These are phyloP conservation scores for Gaeumannomyces tritici DNA, from an alignment of 2,329 filamentous ascomycete genomes.

Conservation along the genomic window DNA sequence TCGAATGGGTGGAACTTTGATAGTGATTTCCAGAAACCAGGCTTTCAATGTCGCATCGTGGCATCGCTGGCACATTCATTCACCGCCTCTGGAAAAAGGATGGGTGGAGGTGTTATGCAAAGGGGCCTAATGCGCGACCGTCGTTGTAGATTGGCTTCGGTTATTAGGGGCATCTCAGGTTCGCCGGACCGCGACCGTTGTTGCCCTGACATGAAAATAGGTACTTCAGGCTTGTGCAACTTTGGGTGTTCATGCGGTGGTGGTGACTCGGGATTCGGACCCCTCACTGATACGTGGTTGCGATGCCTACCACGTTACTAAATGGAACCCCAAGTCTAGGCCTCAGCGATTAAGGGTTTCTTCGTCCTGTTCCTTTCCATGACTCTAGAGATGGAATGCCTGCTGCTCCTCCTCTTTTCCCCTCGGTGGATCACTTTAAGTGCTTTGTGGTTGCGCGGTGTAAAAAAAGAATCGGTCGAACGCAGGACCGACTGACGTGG, in stretches of 20 bases:
- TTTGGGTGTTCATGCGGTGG: not conserved
- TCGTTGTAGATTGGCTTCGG: not conserved
- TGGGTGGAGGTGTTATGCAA: not conserved
- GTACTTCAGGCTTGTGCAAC: not conserved
- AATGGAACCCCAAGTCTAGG: no score
- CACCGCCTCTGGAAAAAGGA: not conserved
- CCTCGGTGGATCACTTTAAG: no score
- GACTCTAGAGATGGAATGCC: not conserved
- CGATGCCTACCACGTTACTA: no score
- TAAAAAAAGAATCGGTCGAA: not conserved
- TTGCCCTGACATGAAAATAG: not conserved
- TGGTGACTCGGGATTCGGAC: constrained; percentile 3
- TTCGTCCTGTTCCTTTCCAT: no score
- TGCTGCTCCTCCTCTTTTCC: not conserved
- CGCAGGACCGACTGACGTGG: not conserved
- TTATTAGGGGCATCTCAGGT: not conserved
- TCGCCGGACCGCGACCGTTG: not conserved
- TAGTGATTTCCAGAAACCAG: not conserved
- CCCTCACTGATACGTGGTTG: not conserved
- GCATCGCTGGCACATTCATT: not conserved
- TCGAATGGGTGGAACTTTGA: not conserved
- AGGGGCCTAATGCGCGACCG: not conserved
- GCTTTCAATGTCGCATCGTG: not conserved
- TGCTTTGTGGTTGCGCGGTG: no score
- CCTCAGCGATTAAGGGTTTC: no score